A percentile compares a stretch with the other conserved stretches of the same genome.
These are phyloP conservation scores for Lactarius vividus DNA, from an alignment of 768 basidiomycete species.

Conservation along the genomic window DNA sequence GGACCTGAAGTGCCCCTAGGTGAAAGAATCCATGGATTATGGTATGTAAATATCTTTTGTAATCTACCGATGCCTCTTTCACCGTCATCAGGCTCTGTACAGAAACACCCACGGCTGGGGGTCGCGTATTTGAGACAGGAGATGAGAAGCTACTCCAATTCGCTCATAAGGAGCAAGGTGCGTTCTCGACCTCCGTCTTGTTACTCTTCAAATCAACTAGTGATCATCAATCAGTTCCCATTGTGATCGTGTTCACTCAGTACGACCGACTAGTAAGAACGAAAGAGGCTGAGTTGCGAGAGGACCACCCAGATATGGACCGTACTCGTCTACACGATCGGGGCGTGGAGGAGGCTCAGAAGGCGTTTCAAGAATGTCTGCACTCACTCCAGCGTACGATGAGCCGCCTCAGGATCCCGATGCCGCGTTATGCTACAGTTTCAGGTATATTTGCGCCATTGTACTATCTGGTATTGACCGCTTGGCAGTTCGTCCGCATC, in stretches of 20 bases:
- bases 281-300: background rate
- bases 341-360: background rate
- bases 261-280: too few relatives aligned
- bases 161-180: background rate
- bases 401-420: background rate
- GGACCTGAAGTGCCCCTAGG: too few relatives aligned
- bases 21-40: too few relatives aligned
- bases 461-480: background rate
- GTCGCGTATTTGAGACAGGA: background rate
- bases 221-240: background rate
- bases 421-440: background rate
- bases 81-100: too few relatives aligned
- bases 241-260: background rate
- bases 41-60: too few relatives aligned
- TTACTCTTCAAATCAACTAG: too few relatives aligned
- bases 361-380: background rate
- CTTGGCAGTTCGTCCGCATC: background rate
- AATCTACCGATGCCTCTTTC: too few relatives aligned
- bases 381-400: background rate
- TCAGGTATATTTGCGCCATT: too few relatives aligned
- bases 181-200: background rate
- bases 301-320: background rate
- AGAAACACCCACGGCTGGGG: constrained; percentile 3
- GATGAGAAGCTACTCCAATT: background rate
- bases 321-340: background rate